Base-by-base conservation (phyloP, 148 eudicot species). In the Amaranthus palmeri region DNA sequence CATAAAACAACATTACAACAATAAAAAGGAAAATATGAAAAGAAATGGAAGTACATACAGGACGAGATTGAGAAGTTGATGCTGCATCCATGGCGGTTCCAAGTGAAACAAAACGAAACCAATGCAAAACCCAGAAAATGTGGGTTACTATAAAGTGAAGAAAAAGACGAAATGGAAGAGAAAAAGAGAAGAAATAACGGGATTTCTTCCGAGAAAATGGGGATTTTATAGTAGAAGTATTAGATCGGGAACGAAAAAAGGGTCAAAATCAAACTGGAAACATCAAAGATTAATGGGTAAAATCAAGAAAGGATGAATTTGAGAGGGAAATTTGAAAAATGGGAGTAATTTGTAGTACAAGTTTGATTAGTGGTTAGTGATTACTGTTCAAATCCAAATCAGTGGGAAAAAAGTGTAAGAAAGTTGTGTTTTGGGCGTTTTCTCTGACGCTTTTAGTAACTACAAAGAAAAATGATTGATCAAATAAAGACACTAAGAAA, bases 41-140 rank as follows among this genome's bases (percentile, higher is more conserved):
- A 50, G 56, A n/a, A 52, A 8, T 11, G 7, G n/a, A 18, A 18
- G 11, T 18, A 73, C 72, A 59, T 66, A 75, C 78, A 6, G 60
- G 9, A 57, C 72, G 72, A 68, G 78, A 68, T 67, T 46, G 78
- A 4, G 5, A 44, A 61, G 45, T 61, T 8, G 68, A 58, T 13
- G 59, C 10, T 13, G 59, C 10, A 59, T 75, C 78, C 78, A 75
- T 68, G n/a, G 12, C 36, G 46, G 60, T 43, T 72, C 17, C 10
- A 41, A 52, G 67, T 55, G n/a, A 9, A 51, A 51, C 17, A 14
- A 74, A 17, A 46, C 66, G 58, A 4, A n/a, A 46, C 2, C 8
- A 45, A 56, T 47, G 15, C n/a, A 5, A 62, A 72, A n/a, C 9
- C 18, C 41, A 62, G 10, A n/a, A 46, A 52, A 40, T 44, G 45